Evolutionary conservation across 2,329 filamentous ascomycete species (phyloP).

Genomic region (Cordyceps cateniannulata): DNA sequence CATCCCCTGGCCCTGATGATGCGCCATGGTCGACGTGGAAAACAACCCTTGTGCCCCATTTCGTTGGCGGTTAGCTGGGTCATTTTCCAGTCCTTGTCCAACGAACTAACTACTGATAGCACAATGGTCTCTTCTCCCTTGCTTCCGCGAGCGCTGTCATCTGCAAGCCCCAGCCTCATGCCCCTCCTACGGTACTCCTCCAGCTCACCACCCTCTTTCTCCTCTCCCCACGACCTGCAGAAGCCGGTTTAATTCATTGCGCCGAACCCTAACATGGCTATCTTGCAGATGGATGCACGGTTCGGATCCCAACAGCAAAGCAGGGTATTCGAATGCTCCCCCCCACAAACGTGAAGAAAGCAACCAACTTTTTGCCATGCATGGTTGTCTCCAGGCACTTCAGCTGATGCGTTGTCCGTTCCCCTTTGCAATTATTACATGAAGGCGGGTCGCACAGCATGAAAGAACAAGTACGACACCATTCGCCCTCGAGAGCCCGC

Average conservation of each 20-base stretch:
- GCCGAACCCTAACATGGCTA: not conserved
- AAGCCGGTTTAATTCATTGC: not conserved
- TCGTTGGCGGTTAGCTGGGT: not conserved
- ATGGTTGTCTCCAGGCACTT: not conserved
- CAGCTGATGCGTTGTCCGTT: slow-evolving; percentile 3
- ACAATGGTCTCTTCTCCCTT: slow-evolving; percentile 1
- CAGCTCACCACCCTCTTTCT: too few species aligned
- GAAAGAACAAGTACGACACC: not conserved
- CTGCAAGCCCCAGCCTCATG: not conserved
- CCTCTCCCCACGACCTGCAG: not conserved
- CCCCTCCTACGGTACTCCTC: too few species aligned
- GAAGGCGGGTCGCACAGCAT: not conserved
- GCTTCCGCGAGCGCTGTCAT: not conserved
- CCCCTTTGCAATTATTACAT: not conserved
- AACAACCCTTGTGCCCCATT: not conserved
- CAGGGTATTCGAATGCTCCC: not conserved
- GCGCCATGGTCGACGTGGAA: not conserved
- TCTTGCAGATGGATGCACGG: too few species aligned
- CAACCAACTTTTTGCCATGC: not conserved
- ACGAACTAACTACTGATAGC: too few species aligned
- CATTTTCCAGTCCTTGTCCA: too few species aligned
- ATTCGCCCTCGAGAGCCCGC: not conserved
- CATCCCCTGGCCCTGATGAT: not conserved
- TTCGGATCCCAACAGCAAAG: not conserved
- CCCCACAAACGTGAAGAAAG: not conserved